Conservation (phyloP, 2,329 filamentous ascomycete species). For the Fusarium vanettenii region DNA sequence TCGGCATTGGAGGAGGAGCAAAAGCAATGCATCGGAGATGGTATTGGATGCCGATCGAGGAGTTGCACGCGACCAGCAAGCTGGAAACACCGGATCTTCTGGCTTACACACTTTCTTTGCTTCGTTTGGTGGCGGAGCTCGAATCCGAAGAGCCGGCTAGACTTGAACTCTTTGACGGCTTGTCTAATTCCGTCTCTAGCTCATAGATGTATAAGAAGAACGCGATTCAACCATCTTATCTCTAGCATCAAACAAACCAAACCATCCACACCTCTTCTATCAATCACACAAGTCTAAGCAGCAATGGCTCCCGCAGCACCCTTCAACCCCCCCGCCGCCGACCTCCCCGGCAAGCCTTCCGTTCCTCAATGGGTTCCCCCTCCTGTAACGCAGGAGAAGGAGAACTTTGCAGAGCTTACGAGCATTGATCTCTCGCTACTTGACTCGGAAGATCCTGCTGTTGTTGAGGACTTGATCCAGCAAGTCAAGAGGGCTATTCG, state of each 20-base stretch:
- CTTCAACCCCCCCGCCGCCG: conserved; percentile 54
- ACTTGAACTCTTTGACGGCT: not conserved
- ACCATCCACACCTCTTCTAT: not conserved
- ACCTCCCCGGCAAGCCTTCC: conserved; percentile 54
- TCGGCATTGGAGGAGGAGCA: not conserved
- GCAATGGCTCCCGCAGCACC: conserved; percentile 48
- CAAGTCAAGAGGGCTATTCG: conserved; percentile 56
- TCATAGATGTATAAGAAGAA: conserved; percentile 16
- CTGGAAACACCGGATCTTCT: not conserved
- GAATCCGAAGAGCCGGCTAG: not conserved
- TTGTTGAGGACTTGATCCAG: conserved; percentile 56
- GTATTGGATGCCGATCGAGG: not conserved
- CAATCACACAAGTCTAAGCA: not conserved
- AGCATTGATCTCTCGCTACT: conserved; percentile 58
- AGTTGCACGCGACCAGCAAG: not conserved
- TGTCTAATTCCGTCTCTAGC: not conserved
- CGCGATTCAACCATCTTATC: not conserved
- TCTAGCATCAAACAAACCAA: not conserved
- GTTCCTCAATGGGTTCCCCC: conserved; percentile 58
- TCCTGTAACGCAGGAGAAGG: conserved; percentile 55
- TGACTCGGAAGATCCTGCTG: conserved; percentile 54
- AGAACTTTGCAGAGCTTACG: conserved; percentile 56
- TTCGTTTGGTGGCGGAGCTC: conserved; percentile 11
- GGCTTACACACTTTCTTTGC: conserved; percentile 1
- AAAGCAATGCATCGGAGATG: not conserved